Conservation (phyloP, 345 rosid genomes). For the Gossypium sturtianum region DNA sequence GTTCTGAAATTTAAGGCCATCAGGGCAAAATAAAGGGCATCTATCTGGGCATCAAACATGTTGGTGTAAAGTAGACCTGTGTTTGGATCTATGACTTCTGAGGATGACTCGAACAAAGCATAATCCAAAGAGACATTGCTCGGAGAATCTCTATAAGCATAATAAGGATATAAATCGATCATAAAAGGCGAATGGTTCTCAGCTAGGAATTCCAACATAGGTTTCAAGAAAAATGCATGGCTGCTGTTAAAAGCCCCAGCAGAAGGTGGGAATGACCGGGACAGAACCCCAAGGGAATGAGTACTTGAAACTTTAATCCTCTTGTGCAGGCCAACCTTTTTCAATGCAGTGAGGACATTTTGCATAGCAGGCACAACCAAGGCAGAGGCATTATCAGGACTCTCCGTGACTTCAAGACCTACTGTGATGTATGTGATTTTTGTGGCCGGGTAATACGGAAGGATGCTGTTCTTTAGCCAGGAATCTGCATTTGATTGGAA, state of each 20-base stretch:
- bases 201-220: conserved; percentile 83
- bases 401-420: conserved; percentile 85
- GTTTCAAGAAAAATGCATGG: conserved; percentile 73
- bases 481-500: conserved; percentile 79
- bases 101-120: conserved; percentile 72
- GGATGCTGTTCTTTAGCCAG: conserved; percentile 87
- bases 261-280: conserved; percentile 93
- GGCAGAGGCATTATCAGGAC: conserved; percentile 50
- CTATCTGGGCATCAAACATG: conserved; percentile 99
- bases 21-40: conserved; percentile 77
- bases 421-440: conserved; percentile 82
- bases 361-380: conserved; percentile 87
- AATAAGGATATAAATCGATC: conserved; percentile 85
- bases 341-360: conserved; percentile 62
- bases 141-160: conserved; percentile 72
- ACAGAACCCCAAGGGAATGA: conserved; percentile 80
- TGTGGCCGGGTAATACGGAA: conserved; percentile 81
- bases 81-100: conserved; percentile 90
- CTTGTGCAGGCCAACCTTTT: conserved; percentile 68
- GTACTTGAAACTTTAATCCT: conserved; percentile 84
- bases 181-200: conserved; percentile 91
- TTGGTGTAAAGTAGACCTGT: conserved; percentile 89
- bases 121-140: conserved; percentile 54
- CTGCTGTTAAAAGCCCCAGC: conserved; percentile 92
- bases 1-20: conserved; percentile 75